Conservation (phyloP, 495 filamentous ascomycete genomes). For the Penicillium daleae region DNA sequence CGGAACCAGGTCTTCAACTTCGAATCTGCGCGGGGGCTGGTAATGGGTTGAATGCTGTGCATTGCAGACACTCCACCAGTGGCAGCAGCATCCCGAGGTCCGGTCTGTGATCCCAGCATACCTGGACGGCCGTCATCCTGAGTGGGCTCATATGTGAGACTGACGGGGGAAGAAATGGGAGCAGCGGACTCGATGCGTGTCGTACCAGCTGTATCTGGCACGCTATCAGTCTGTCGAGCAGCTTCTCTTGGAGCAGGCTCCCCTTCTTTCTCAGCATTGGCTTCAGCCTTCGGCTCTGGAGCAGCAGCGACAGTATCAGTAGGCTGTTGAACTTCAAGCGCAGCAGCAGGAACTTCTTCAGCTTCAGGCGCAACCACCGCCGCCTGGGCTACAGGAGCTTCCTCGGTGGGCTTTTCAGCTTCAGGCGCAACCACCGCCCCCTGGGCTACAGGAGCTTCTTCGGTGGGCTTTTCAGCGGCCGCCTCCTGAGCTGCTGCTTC, state of each 20-base stretch:
- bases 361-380: background rate
- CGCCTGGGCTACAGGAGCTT: conserved; percentile 13
- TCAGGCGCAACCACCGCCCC: conserved; percentile 2
- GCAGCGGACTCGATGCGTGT: conserved; percentile 13
- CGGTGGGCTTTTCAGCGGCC: conserved; percentile 12
- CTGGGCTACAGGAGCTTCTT: conserved; percentile 14
- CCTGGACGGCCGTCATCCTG: conserved; percentile 4
- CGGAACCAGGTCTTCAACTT: conserved; percentile 39
- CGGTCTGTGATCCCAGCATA: conserved; percentile 10
- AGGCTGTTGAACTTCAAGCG: conserved; percentile 2
- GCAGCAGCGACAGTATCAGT: conserved; percentile 20
- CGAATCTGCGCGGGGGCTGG: conserved; percentile 31
- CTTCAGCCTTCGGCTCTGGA: conserved; percentile 2
- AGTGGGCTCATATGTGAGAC: background rate
- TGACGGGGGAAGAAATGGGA: conserved; percentile 15
- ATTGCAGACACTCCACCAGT: conserved; percentile 10
- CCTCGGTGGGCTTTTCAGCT: conserved; percentile 16
- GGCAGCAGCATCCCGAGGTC: conserved; percentile 24
- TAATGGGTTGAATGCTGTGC: conserved; percentile 24
- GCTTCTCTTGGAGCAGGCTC: conserved; percentile 13
- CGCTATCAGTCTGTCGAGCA: conserved; percentile 5
- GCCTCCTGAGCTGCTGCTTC: conserved; percentile 13
- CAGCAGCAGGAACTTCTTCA: no score
- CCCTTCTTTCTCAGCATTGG: background rate
- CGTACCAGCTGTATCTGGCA: conserved; percentile 14